Conservation (phyloP, 306 rosid genomes). For the Dryas drummondii region DNA sequence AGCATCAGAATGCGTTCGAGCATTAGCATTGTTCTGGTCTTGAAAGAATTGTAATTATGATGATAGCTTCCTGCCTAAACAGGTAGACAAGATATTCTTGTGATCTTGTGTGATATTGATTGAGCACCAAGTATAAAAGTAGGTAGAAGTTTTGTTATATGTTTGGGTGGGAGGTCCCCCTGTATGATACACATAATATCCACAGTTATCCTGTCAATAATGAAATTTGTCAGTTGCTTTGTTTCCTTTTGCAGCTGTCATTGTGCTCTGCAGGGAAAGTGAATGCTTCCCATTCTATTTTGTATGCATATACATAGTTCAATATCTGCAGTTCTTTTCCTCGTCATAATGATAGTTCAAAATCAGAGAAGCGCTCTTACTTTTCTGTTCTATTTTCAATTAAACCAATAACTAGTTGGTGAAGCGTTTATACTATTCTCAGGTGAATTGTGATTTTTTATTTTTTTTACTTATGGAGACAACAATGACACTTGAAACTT, state of each 20-base stretch:
- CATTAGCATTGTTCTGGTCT: not conserved
- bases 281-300: no score
- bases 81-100: conserved; percentile 10
- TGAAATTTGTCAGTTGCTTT: not conserved
- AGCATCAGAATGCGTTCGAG: not conserved
- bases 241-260: not conserved
- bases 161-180: not conserved
- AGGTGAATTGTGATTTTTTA: no score
- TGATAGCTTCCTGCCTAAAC: not conserved
- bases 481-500: no score
- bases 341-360: no score
- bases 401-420: no score
- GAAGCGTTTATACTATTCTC: no score
- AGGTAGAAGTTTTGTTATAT: not conserved
- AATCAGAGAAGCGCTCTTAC: no score
- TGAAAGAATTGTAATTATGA: not conserved
- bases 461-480: no score
- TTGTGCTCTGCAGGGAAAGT: no score
- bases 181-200: not conserved
- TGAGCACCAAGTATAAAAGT: not conserved
- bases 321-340: no score
- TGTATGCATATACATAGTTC: no score
- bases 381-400: no score
- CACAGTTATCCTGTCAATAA: not conserved
- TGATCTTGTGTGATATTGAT: not conserved